These are phyloP conservation scores for Tanacetum coccineum DNA, from an alignment of 129 eudicot species.

Conservation along the genomic window DNA sequence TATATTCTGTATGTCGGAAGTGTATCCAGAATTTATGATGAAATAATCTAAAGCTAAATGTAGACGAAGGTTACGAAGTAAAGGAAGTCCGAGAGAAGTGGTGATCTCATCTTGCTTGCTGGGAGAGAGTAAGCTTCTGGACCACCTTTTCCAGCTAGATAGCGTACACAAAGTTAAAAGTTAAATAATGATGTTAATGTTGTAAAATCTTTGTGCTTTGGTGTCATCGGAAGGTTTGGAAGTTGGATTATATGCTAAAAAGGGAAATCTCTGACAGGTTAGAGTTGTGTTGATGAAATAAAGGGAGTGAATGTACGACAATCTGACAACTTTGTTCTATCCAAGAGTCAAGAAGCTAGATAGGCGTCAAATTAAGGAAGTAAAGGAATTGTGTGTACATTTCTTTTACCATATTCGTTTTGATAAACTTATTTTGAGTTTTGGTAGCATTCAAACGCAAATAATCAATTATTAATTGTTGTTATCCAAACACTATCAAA, in stretches of 20 bases:
- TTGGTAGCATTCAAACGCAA: too few species aligned
- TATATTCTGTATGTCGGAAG: background rate
- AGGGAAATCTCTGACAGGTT: slow-evolving; percentile 29
- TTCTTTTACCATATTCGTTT: background rate
- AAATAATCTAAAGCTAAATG: too few species aligned
- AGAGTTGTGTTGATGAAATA: slow-evolving; percentile 17
- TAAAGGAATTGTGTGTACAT: slow-evolving; percentile 10
- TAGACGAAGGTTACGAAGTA: background rate
- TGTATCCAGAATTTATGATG: background rate
- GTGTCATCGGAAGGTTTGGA: slow-evolving; percentile 7
- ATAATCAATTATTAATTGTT: too few species aligned
- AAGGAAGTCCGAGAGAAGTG: background rate
- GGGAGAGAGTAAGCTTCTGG: background rate
- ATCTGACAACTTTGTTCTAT: slow-evolving; percentile 35
- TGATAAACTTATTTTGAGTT: background rate
- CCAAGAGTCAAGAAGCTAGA: slow-evolving; percentile 18
- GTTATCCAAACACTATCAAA: too few species aligned
- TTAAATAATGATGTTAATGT: background rate
- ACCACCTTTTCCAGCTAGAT: background rate
- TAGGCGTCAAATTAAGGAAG: slow-evolving; percentile 29
- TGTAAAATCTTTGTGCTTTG: slow-evolving; percentile 4
- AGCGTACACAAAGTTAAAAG: background rate
- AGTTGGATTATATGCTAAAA: slow-evolving; percentile 29
- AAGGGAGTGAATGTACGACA: slow-evolving; percentile 23
- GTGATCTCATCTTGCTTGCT: background rate